Conservation (phyloP, 1,139 yeast genomes). For the Yamadazyma dendronema region DNA sequence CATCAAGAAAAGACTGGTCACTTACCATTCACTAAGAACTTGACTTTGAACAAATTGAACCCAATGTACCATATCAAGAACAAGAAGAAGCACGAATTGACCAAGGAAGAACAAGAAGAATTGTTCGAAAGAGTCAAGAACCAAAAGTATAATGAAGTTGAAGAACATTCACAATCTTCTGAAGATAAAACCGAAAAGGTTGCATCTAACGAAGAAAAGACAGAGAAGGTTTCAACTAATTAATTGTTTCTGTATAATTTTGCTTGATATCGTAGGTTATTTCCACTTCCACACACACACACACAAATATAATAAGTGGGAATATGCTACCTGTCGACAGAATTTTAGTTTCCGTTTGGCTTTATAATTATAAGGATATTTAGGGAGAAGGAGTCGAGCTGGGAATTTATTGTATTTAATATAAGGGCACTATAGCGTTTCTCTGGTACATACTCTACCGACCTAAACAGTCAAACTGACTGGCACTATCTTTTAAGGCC, state of each 20-base stretch:
- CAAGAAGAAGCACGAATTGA: constrained; percentile 61
- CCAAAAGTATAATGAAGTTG: constrained; percentile 17
- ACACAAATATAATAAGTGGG: constrained; percentile 3
- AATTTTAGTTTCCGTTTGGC: neutral
- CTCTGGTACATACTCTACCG: constrained; percentile 12
- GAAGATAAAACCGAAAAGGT: constrained; percentile 19
- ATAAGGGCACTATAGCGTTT: constrained; percentile 14
- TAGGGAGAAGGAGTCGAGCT: constrained; percentile 18
- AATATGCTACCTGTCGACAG: too few species aligned
- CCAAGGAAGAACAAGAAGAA: constrained; percentile 50
- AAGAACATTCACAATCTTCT: constrained; percentile 15
- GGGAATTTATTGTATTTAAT: constrained; percentile 11
- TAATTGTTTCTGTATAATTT: neutral
- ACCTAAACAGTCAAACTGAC: constrained; percentile 28
- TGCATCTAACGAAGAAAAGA: constrained; percentile 3
- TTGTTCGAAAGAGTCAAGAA: constrained; percentile 47
- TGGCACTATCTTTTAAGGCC: constrained; percentile 31
- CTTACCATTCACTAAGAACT: constrained; percentile 41
- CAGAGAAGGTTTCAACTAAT: neutral
- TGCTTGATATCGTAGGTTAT: neutral
- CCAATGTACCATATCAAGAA: constrained; percentile 72
- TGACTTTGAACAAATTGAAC: constrained; percentile 56
- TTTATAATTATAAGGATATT: constrained; percentile 10
- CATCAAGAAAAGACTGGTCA: constrained; percentile 63
- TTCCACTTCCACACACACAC: constrained; percentile 14